A percentile compares a stretch with the other conserved stretches of the same genome.
phyloP scores from a whole-genome alignment of 352 stramenopile species.

The Phytophthora agathidicida region DNA sequence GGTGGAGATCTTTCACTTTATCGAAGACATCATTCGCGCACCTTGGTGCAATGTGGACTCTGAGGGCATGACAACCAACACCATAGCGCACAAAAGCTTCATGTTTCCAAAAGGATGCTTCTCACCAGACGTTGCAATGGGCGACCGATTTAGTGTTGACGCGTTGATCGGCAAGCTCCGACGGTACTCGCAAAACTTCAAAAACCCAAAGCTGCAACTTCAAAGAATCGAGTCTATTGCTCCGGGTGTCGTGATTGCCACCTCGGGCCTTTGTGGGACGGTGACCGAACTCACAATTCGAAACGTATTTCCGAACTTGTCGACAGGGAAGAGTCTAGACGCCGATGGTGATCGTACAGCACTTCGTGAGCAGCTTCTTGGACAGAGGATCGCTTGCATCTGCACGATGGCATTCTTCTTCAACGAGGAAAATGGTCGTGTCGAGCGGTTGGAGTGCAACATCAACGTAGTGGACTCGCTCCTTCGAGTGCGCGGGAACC shows the following conservation, averaged over 20 bases:
- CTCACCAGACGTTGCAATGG: slow-evolving; percentile 1
- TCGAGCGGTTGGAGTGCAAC: slow-evolving; percentile 1
- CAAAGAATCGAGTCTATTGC: slow-evolving; percentile 1
- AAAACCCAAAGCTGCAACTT: not conserved
- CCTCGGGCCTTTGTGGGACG: not conserved
- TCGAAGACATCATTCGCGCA: not conserved
- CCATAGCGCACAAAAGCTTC: not conserved
- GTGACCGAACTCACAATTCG: slow-evolving; percentile 3
- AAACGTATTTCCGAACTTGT: slow-evolving; percentile 5
- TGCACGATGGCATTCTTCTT: slow-evolving; percentile 3
- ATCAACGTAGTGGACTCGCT: not conserved
- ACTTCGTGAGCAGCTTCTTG: not conserved
- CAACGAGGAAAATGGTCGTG: slow-evolving; percentile 5
- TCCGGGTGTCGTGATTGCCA: not conserved
- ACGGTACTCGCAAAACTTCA: slow-evolving; percentile 4
- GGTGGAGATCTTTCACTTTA: not conserved
- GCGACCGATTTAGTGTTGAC: not conserved
- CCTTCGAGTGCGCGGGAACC: not conserved
- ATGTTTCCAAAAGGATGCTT: not conserved
- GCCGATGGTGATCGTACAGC: not conserved
- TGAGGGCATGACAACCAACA: not conserved
- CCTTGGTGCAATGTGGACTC: not conserved
- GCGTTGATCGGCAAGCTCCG: not conserved
- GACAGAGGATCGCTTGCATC: not conserved
- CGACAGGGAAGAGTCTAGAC: not conserved